Percentiles rank a stretch among this genome's conserved stretches.
These are phyloP conservation scores for Voacanga thouarsii DNA, from an alignment of 257 asterid species.

Conservation along the genomic window DNA sequence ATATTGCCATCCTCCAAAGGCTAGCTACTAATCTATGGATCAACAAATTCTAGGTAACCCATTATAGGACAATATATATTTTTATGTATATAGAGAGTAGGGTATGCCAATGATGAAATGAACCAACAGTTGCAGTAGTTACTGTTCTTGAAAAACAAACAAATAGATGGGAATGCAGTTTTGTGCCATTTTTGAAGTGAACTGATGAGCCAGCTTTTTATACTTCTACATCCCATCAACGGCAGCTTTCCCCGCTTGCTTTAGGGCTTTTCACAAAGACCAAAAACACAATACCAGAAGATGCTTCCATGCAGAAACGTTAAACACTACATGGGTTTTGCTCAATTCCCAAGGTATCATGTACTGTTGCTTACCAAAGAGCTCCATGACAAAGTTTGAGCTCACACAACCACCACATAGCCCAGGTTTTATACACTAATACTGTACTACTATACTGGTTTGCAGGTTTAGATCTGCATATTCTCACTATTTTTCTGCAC, in stretches of 20 bases:
- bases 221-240: background rate
- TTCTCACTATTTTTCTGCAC: no score
- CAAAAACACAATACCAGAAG: background rate
- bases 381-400: background rate
- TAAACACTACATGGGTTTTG: background rate
- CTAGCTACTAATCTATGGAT: background rate
- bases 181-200: background rate
- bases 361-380: background rate
- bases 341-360: background rate
- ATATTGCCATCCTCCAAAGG: no score
- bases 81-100: background rate
- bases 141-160: background rate
- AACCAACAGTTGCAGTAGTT: background rate
- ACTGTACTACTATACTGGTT: no score
- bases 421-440: background rate
- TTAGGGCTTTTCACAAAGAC: background rate
- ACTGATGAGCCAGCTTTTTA: background rate
- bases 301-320: slow-evolving; percentile 3
- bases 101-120: background rate
- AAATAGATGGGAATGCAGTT: background rate
- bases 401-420: background rate
- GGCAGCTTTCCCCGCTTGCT: background rate
- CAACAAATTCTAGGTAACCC: background rate
- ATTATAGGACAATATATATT: background rate
- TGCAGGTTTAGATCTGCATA: no score